These are phyloP conservation scores for Crepidotus variabilis DNA, from an alignment of 768 basidiomycete genomes.

Conservation along the genomic window DNA sequence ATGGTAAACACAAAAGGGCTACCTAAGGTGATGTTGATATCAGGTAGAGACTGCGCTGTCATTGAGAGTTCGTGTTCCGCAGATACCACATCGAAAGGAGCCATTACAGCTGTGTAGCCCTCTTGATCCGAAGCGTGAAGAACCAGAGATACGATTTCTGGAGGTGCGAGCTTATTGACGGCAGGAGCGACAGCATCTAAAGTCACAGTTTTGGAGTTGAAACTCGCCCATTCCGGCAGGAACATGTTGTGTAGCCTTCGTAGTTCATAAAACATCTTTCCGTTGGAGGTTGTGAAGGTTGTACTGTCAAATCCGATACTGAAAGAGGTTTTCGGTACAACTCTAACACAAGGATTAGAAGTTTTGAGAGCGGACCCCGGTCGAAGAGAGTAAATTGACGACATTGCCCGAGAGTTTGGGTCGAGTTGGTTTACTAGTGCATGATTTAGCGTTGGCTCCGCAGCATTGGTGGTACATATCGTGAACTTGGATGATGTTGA, in stretches of 20 bases:
- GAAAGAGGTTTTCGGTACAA: slow-evolving; percentile 85
- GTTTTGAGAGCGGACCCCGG: slow-evolving; percentile 52
- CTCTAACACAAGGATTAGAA: slow-evolving; percentile 54
- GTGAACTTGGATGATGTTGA: slow-evolving; percentile 49
- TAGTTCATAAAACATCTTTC: slow-evolving; percentile 58
- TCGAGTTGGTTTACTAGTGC: slow-evolving; percentile 61
- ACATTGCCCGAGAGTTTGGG: slow-evolving; percentile 56
- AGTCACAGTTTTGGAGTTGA: slow-evolving; percentile 63
- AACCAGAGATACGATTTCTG: slow-evolving; percentile 43
- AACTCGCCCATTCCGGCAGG: slow-evolving; percentile 74
- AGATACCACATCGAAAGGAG: slow-evolving; percentile 65
- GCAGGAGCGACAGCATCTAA: slow-evolving; percentile 75
- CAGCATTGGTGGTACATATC: slow-evolving; percentile 51
- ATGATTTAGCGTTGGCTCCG: slow-evolving; percentile 50
- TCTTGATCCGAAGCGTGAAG: slow-evolving; percentile 70
- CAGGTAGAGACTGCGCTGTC: slow-evolving; percentile 42
- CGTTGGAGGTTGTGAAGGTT: slow-evolving; percentile 45
- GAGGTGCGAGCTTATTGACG: slow-evolving; percentile 32
- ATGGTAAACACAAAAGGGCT: slow-evolving; percentile 50
- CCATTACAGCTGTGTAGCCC: slow-evolving; percentile 60
- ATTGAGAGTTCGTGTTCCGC: slow-evolving; percentile 66
- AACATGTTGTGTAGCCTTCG: slow-evolving; percentile 62
- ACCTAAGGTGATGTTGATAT: slow-evolving; percentile 67
- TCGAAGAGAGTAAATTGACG: slow-evolving; percentile 72
- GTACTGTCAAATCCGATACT: slow-evolving; percentile 76